These are phyloP conservation scores for Solanum lycopersicoides DNA, from an alignment of 257 asterid genomes.

Conservation along the genomic window DNA sequence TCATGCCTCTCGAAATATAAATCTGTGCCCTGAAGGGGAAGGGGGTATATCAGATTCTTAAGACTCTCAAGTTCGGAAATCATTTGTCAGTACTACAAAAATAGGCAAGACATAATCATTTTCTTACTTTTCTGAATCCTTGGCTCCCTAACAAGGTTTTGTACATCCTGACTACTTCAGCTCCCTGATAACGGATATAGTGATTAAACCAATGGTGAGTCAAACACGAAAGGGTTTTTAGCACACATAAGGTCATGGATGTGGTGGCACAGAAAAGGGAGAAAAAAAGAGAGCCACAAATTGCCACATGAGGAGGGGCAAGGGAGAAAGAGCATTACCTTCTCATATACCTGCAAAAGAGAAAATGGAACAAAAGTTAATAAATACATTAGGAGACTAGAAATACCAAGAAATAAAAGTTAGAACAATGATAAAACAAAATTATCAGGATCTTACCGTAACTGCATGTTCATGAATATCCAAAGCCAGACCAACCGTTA, in stretches of 20 bases:
- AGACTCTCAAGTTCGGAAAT: not conserved
- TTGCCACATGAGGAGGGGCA: not conserved
- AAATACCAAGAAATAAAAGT: not conserved
- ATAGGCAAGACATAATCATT: not conserved
- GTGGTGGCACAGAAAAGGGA: not conserved
- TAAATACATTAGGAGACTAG: not conserved
- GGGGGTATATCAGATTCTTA: not conserved
- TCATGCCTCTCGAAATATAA: conserved; percentile 73
- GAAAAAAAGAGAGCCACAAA: not conserved
- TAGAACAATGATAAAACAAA: not conserved
- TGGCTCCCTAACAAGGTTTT: conserved; percentile 62
- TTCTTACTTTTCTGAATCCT: conserved; percentile 69
- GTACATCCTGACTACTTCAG: conserved; percentile 92
- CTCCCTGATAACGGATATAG: conserved; percentile 43
- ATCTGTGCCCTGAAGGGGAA: conserved; percentile 62
- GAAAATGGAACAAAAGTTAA: conserved; percentile 15
- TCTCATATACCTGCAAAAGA: conserved; percentile 56
- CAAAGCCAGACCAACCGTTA: conserved; percentile 16
- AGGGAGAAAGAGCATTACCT: conserved; percentile 27
- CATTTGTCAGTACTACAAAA: not conserved
- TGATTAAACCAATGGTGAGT: not conserved
- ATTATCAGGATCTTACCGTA: conserved; percentile 39
- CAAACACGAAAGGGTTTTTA: not conserved
- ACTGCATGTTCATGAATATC: conserved; percentile 42
- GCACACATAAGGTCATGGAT: not conserved